Evolutionary conservation across 331 rosid species (phyloP), one percentile per base, ranked within the genome.

Genomic region (Dryas integrifolia): DNA sequence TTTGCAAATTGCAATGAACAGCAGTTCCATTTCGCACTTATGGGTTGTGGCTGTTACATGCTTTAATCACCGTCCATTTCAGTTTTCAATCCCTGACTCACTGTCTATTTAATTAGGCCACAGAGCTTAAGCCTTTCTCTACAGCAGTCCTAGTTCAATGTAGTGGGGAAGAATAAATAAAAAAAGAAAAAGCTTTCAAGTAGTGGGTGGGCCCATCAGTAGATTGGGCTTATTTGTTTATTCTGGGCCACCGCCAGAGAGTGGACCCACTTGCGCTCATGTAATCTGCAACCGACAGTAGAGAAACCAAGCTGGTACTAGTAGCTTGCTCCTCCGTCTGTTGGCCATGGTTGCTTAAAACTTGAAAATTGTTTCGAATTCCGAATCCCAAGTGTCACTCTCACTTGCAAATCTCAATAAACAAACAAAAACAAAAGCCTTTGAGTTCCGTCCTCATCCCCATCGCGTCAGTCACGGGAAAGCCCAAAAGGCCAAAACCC

Each of bases 61-160:
- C 77, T 45, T 1, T 70, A 72, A 40, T 80, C 80, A 72, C 78
- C 50, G 64, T 65, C 62, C 67, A 56, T 52, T 64, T 82, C 57
- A 40, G 5, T 58, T 30, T 30, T 1, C 35, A 30, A 30, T 30
- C 35, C 35, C 35, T 30, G 2, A 30, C 35, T 30, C 35, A 30
- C 35, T 30, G 35, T 21, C 1, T 21, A 21, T 21, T 21, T 21
- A 21, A 48, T 9, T 4, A 48, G 7, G 16, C 3, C 0, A 3
- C 6, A 0, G n/a, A 52, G 1, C 26, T 5, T 57, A 24, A 57
- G 1, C 39, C 61, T 57, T 57, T 35, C 10, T 21, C 43, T 12
- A 5, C 66, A 3, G 2, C 9, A 11, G 15, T 1, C 1, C 4
- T 1, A 13, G 2, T 50, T 13, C 24, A 21, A 21, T 21, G 24